Evolutionary conservation across 805 yeast species (phyloP).

Genomic region (Wickerhamomyces chambardii): DNA sequence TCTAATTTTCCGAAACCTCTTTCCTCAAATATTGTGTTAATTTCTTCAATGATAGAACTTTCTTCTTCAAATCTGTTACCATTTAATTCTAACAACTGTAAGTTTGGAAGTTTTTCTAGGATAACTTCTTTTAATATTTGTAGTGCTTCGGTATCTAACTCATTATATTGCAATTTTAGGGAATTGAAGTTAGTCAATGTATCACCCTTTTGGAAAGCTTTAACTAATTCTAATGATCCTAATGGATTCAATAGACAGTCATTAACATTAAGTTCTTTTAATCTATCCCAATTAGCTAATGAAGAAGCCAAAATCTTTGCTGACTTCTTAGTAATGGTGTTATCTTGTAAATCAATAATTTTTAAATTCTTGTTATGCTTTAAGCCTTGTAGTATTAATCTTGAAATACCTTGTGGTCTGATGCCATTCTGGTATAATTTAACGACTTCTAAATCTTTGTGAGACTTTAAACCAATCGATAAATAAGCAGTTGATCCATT

Average conservation of each 20-base stretch:
- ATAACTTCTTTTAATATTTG: conserved; percentile 48
- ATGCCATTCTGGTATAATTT: conserved; percentile 95
- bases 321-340: conserved; percentile 75
- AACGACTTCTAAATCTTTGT: conserved; percentile 61
- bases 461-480: conserved; percentile 78
- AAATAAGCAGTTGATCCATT: conserved; percentile 86
- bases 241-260: conserved; percentile 79
- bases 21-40: conserved; percentile 53
- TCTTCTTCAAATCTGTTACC: conserved; percentile 95
- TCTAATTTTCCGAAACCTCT: conserved; percentile 81
- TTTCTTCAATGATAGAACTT: conserved; percentile 52
- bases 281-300: conserved; percentile 52
- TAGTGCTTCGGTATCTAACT: conserved; percentile 62
- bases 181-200: conserved; percentile 35
- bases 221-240: conserved; percentile 55
- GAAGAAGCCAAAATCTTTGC: conserved; percentile 55
- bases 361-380: conserved; percentile 48
- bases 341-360: conserved; percentile 85
- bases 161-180: conserved; percentile 82
- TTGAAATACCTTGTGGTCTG: conserved; percentile 85
- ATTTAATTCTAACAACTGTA: conserved; percentile 71
- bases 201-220: conserved; percentile 34
- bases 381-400: conserved; percentile 67
- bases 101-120: conserved; percentile 42
- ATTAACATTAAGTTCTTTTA: conserved; percentile 75